Base-by-base conservation (phyloP, 371 early-diverging fungal genomes). In the Lichtheimia corymbifera region DNA sequence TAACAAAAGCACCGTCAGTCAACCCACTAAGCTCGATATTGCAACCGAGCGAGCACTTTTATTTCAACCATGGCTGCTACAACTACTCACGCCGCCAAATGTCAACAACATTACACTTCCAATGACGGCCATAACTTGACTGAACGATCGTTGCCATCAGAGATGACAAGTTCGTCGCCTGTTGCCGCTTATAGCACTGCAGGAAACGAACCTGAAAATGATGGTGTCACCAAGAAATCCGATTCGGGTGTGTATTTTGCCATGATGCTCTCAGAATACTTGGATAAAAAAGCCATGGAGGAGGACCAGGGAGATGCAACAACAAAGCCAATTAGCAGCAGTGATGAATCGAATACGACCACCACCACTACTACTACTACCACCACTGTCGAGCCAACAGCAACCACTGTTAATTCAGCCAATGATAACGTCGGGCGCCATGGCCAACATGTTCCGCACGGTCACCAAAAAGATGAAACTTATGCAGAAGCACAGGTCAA, bases 181-280 rank as follows among this genome's bases (percentile, higher is more conserved):
- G 35, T 35, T 35, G 35, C 35, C 35, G 35, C 35, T 35, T 35
- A 56, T 42, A 55, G 12, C 22, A 40, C 55, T 27, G 45, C 35
- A 44, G 22, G 22, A 43, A 20, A 54, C 9, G 18, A 56, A 22
- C 55, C 42, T 35, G 51, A 58, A 58, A 43, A 59, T 5, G 27
- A 41, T 22, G 43, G n/a, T 24, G 15, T 24, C 14, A 54, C 51
- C 25, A 55, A 59, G 28, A 61, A 65, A 52, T 52, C 61, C n/a
- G 66, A 65, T 47, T 61, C 66, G 51, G 66, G 66, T 18, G 53
- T 65, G 20, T 61, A 57, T 20, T 51, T 65, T 47, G 61, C 66
- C 17, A 57, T 57, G 57, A 60, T 65, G 56, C 57, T 65, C 20
- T 65, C 66, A 17, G 58, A 65, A 15, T 61, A 65, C 25, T 35